These are phyloP conservation scores for Mimosa pudica DNA, from an alignment of 306 rosid genomes.

Conservation along the genomic window DNA sequence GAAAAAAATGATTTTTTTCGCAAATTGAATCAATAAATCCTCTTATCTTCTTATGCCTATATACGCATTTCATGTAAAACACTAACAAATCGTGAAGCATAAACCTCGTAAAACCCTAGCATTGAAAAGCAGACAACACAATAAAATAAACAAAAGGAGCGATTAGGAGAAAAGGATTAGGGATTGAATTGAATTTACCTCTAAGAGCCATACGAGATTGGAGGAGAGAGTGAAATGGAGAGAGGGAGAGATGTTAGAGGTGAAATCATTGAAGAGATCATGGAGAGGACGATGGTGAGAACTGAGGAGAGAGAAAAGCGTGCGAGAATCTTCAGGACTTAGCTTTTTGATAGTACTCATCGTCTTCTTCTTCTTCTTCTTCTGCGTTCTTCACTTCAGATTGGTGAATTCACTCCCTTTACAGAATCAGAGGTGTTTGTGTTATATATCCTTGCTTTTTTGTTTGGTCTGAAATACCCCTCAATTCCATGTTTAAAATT, in stretches of 20 bases:
- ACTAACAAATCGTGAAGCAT: neutral
- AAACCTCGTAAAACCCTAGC: constrained; percentile 9
- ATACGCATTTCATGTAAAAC: neutral
- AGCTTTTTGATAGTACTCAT: constrained; percentile 51
- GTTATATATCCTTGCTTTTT: neutral
- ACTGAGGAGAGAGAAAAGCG: constrained; percentile 52
- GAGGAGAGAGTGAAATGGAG: constrained; percentile 74
- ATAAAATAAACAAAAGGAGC: neutral
- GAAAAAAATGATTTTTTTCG: too few species aligned
- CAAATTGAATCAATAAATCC: too few species aligned
- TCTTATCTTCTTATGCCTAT: too few species aligned
- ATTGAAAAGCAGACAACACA: constrained; percentile 31
- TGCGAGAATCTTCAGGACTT: constrained; percentile 62
- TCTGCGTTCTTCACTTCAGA: neutral
- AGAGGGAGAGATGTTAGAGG: constrained; percentile 46
- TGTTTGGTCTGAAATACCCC: neutral
- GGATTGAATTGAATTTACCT: constrained; percentile 44
- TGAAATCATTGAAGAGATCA: constrained; percentile 70
- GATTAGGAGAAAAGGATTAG: neutral
- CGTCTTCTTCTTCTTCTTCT: constrained; percentile 15
- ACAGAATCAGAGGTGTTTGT: neutral
- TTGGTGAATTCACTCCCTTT: neutral
- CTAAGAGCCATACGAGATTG: constrained; percentile 62
- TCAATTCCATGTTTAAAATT: too few species aligned
- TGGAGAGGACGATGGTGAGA: constrained; percentile 65